Evolutionary conservation across 2,329 filamentous ascomycete species (phyloP).

Genomic region (Curvularia eragrostidis): DNA sequence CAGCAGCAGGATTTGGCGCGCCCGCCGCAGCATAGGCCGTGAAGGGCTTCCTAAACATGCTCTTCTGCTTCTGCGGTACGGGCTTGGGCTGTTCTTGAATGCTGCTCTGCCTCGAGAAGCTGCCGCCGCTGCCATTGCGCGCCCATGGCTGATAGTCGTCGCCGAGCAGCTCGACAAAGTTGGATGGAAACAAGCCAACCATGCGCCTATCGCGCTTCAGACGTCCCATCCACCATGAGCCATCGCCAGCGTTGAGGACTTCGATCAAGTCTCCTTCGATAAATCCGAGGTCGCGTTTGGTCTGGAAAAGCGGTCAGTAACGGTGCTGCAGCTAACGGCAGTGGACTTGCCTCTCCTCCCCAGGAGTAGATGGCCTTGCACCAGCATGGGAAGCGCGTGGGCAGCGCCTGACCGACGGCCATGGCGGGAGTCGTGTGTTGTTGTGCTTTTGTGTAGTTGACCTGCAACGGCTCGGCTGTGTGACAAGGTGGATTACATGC

Average conservation of each 20-base stretch:
- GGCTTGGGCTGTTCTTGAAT: constrained; percentile 57
- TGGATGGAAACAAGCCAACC: constrained; percentile 92
- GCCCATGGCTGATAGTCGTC: constrained; percentile 81
- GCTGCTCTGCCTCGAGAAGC: constrained; percentile 59
- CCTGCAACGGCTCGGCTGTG: constrained; percentile 29
- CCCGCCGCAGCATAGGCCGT: constrained; percentile 63
- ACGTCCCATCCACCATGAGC: constrained; percentile 97
- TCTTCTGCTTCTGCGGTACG: constrained; percentile 58
- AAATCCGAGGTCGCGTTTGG: constrained; percentile 92
- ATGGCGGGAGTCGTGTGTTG: constrained; percentile 39
- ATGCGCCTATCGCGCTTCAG: constrained; percentile 88
- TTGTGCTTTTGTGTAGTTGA: constrained; percentile 15
- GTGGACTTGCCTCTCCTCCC: constrained; percentile 72
- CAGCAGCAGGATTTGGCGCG: constrained; percentile 52
- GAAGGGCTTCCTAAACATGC: constrained; percentile 68
- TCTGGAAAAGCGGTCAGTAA: constrained; percentile 55
- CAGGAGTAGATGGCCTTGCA: constrained; percentile 90
- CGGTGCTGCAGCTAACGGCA: constrained; percentile 15
- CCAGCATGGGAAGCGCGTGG: constrained; percentile 87
- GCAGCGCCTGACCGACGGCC: constrained; percentile 63
- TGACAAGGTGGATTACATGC: constrained; percentile 24
- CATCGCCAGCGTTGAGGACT: constrained; percentile 96
- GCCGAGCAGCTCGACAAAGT: constrained; percentile 91
- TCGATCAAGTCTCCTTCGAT: constrained; percentile 98
- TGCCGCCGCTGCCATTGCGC: constrained; percentile 58